Percentiles rank a stretch among this genome's conserved stretches.
Evolutionary conservation across 805 yeast genomes (phyloP).

Genomic region (Metschnikowia sp.): DNA sequence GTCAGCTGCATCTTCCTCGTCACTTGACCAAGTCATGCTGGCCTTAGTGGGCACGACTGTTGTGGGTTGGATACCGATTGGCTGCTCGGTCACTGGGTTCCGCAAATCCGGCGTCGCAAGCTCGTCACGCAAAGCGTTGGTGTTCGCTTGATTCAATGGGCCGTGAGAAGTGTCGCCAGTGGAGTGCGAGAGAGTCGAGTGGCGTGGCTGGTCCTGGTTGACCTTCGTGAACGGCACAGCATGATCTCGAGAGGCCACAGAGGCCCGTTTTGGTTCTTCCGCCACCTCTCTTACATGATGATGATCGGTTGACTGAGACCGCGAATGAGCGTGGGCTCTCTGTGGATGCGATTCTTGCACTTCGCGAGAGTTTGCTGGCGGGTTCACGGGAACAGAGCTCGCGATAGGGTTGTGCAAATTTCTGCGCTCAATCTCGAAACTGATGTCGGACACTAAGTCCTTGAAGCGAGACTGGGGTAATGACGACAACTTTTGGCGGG

Average conservation of each 20-base stretch:
- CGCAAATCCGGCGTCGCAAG: slow-evolving; percentile 15
- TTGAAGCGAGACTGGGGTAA: slow-evolving; percentile 79
- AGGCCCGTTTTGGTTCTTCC: not conserved
- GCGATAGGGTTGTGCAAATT: slow-evolving; percentile 41
- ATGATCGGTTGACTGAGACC: slow-evolving; percentile 1
- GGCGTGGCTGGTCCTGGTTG: not conserved
- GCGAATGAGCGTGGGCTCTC: not conserved
- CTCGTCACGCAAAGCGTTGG: slow-evolving; percentile 10
- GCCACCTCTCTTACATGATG: not conserved
- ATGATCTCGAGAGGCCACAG: not conserved
- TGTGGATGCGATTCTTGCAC: not conserved
- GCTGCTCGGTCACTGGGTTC: slow-evolving; percentile 16
- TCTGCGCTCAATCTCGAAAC: slow-evolving; percentile 81
- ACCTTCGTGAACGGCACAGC: not conserved
- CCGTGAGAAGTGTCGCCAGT: slow-evolving; percentile 1
- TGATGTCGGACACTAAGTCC: slow-evolving; percentile 86
- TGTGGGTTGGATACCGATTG: slow-evolving; percentile 53
- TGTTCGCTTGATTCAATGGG: slow-evolving; percentile 1
- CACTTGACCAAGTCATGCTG: slow-evolving; percentile 83
- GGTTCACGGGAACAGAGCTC: slow-evolving; percentile 1
- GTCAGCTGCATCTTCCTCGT: slow-evolving; percentile 54
- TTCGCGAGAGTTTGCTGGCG: not conserved
- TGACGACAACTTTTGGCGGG: slow-evolving; percentile 84
- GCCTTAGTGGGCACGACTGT: slow-evolving; percentile 84
- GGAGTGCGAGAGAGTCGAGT: not conserved